Conservation (phyloP, 257 asterid species). For the Jasminum sambac region DNA sequence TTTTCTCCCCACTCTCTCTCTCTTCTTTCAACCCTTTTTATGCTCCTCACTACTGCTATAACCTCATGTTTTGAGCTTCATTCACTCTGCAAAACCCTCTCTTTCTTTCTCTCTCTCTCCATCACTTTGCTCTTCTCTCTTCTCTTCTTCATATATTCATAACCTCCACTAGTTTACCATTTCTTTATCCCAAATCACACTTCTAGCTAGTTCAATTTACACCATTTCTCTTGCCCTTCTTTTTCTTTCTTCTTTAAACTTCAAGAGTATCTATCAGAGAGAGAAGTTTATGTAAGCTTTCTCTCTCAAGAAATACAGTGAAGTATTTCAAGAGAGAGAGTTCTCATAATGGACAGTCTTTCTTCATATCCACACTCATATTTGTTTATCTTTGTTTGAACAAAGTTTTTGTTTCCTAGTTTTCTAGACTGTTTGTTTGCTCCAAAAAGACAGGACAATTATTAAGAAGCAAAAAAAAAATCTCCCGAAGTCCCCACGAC, state of each 20-base stretch:
- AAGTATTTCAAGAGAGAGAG: conserved; percentile 21
- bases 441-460: conserved; percentile 45
- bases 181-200: conserved; percentile 7
- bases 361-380: neutral
- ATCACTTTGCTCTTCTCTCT: conserved; percentile 10
- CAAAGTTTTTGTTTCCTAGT: conserved; percentile 19
- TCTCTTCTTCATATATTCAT: conserved; percentile 23
- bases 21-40: conserved; percentile 33
- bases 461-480: conserved; percentile 8
- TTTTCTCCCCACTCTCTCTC: conserved; percentile 25
- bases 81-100: conserved; percentile 50
- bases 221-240: conserved; percentile 10
- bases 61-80: conserved; percentile 72
- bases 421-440: conserved; percentile 23
- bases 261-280: conserved; percentile 19
- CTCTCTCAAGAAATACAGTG: conserved; percentile 34
- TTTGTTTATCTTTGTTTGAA: conserved; percentile 18
- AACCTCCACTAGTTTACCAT: neutral
- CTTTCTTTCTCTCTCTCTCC: conserved; percentile 23
- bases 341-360: neutral
- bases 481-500: conserved; percentile 20
- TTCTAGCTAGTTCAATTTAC: conserved; percentile 17
- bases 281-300: conserved; percentile 22
- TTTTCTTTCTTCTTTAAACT: conserved; percentile 19
- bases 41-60: conserved; percentile 56